These are phyloP conservation scores for Colletotrichum horii DNA, from an alignment of 2,329 filamentous ascomycete species.

Conservation along the genomic window DNA sequence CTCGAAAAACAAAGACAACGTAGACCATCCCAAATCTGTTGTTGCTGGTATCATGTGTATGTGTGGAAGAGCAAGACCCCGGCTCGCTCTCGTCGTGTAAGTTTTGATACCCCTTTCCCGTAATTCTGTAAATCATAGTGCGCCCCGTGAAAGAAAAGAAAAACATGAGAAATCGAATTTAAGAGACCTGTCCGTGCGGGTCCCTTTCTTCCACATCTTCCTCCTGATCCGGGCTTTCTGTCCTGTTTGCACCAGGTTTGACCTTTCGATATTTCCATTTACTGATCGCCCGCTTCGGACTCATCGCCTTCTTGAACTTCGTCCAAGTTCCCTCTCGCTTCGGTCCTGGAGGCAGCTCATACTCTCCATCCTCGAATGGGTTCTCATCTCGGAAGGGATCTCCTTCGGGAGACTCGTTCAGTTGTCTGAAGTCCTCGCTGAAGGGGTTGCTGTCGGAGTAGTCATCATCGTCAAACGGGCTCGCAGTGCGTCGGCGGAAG, in stretches of 20 bases:
- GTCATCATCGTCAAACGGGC: conserved; percentile 13
- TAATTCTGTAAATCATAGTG: neutral
- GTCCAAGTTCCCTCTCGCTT: conserved; percentile 13
- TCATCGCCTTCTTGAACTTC: conserved; percentile 20
- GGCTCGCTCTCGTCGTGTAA: neutral
- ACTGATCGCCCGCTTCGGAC: conserved; percentile 11
- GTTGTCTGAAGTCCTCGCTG: conserved; percentile 10
- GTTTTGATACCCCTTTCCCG: neutral
- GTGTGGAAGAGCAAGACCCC: neutral
- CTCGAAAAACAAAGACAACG: neutral
- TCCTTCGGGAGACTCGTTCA: neutral
- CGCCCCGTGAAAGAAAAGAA: neutral
- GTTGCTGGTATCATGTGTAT: neutral
- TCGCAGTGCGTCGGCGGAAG: neutral
- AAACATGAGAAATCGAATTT: neutral
- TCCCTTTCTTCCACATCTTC: neutral
- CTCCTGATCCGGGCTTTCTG: neutral
- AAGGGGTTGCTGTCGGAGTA: conserved; percentile 14
- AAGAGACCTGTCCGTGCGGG: neutral
- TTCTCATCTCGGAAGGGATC: neutral
- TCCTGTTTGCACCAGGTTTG: neutral
- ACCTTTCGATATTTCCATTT: conserved; percentile 19
- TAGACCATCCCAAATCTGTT: neutral
- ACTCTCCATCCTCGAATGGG: conserved; percentile 16
- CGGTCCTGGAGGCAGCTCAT: neutral